These are phyloP conservation scores for Dactylellina cionopaga DNA, from an alignment of 2,329 filamentous ascomycete species.

Conservation along the genomic window DNA sequence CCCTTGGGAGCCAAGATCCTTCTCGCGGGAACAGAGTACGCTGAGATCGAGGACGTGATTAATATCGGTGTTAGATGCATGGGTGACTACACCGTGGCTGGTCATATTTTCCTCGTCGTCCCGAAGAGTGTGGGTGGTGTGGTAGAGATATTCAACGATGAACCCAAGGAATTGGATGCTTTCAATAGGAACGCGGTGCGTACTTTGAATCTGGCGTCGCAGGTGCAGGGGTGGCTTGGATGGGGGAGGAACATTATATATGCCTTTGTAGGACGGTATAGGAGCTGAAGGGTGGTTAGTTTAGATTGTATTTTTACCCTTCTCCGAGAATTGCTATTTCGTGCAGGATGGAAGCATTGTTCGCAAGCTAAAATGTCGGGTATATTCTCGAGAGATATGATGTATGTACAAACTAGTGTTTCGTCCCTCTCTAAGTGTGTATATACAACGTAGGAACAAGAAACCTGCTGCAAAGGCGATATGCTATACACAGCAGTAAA, in stretches of 20 bases:
- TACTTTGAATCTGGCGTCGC: slow-evolving; percentile 66
- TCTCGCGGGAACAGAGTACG: slow-evolving; percentile 69
- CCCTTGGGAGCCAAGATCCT: slow-evolving; percentile 64
- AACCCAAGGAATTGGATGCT: slow-evolving; percentile 67
- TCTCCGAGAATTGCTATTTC: not conserved
- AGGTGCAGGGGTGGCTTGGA: slow-evolving; percentile 67
- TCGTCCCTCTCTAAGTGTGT: slow-evolving; percentile 7
- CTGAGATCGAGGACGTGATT: slow-evolving; percentile 69
- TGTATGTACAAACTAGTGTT: slow-evolving; percentile 25
- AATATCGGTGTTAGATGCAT: slow-evolving; percentile 72
- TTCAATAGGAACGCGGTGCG: slow-evolving; percentile 68
- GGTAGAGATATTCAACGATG: slow-evolving; percentile 63
- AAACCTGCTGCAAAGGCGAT: not conserved
- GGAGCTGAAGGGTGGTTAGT: slow-evolving; percentile 1
- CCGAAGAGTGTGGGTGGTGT: slow-evolving; percentile 62
- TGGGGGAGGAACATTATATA: slow-evolving; percentile 62
- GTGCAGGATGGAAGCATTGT: not conserved
- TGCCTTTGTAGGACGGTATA: slow-evolving; percentile 25
- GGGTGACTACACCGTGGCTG: slow-evolving; percentile 68
- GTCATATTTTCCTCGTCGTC: slow-evolving; percentile 69
- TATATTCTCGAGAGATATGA: slow-evolving; percentile 23
- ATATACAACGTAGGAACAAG: slow-evolving; percentile 20
- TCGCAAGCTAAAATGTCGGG: slow-evolving; percentile 4
- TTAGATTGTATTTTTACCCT: not conserved
- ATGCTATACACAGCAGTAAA: slow-evolving; percentile 1